These are phyloP conservation scores for Metschnikowia proteae DNA, from an alignment of 805 yeast genomes.

Conservation along the genomic window DNA sequence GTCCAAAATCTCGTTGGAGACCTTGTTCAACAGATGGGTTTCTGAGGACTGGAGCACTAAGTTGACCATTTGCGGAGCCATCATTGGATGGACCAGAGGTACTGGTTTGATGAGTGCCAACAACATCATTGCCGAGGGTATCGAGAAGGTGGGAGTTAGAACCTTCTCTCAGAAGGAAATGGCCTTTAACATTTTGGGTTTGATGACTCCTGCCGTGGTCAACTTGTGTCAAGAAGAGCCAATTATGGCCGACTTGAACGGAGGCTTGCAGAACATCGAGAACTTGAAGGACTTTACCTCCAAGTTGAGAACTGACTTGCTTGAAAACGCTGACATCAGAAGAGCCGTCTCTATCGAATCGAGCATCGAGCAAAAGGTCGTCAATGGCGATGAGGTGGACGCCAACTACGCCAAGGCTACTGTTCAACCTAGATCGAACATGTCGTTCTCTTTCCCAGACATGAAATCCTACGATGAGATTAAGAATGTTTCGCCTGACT, in stretches of 20 bases:
- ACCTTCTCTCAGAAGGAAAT: constrained; percentile 98
- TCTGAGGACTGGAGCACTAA: constrained; percentile 96
- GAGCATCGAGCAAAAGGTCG: constrained; percentile 79
- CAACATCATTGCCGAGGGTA: constrained; percentile 96
- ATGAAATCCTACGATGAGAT: constrained; percentile 74
- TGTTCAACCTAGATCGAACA: constrained; percentile 91
- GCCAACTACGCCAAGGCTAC: constrained; percentile 73
- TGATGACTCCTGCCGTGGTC: constrained; percentile 81
- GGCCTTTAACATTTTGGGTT: constrained; percentile 97
- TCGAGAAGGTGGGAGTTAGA: constrained; percentile 92
- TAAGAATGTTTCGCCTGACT: constrained; percentile 62
- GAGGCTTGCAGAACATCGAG: constrained; percentile 93
- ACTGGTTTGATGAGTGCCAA: constrained; percentile 98
- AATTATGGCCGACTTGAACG: constrained; percentile 96
- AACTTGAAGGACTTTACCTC: constrained; percentile 86
- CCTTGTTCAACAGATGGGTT: constrained; percentile 97
- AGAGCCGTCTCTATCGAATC: constrained; percentile 94
- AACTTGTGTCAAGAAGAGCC: constrained; percentile 90
- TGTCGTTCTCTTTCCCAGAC: constrained; percentile 89
- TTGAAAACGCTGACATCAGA: constrained; percentile 85
- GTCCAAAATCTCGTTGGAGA: constrained; percentile 92
- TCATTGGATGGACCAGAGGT: constrained; percentile 99
- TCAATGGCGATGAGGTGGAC: constrained; percentile 85
- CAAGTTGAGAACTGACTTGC: constrained; percentile 69
- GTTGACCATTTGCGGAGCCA: constrained; percentile 95